Percentiles rank a stretch among this genome's conserved stretches.
These are phyloP conservation scores for Lumnitzera racemosa DNA, from an alignment of 345 rosid species.

Conservation along the genomic window DNA sequence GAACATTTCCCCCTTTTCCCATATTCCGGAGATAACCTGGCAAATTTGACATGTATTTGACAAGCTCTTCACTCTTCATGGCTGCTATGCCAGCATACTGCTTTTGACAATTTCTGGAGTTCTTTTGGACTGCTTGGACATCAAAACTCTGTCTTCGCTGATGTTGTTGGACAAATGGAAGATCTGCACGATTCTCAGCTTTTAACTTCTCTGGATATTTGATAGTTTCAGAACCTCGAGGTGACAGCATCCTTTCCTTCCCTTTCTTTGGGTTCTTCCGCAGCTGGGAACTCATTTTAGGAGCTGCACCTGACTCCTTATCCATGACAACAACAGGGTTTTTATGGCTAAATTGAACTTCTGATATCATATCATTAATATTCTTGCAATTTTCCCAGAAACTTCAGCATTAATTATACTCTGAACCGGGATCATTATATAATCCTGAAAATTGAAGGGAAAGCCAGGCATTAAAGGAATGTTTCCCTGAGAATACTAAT, in stretches of 20 bases:
- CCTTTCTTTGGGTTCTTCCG: conserved; percentile 21
- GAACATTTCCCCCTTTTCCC: conserved; percentile 36
- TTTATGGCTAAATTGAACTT: conserved; percentile 16
- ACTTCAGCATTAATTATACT: conserved; percentile 9
- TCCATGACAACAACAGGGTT: conserved; percentile 7
- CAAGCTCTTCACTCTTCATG: conserved; percentile 50
- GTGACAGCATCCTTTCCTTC: conserved; percentile 26
- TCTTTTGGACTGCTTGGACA: conserved; percentile 18
- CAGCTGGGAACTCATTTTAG: conserved; percentile 27
- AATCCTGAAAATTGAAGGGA: too few species aligned
- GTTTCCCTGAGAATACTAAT: too few species aligned
- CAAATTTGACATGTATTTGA: conserved; percentile 74
- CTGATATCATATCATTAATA: conserved; percentile 13
- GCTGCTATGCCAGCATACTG: conserved; percentile 22
- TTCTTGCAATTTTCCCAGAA: conserved; percentile 9
- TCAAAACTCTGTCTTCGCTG: conserved; percentile 10
- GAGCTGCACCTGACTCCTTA: conserved; percentile 28
- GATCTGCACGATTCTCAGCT: conserved; percentile 14
- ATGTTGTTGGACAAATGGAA: conserved; percentile 7
- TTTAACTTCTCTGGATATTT: conserved; percentile 29
- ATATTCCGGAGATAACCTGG: conserved; percentile 60
- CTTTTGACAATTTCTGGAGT: conserved; percentile 18
- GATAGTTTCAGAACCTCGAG: conserved; percentile 15
- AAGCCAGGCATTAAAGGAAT: too few species aligned
- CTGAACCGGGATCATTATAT: too few species aligned